These are phyloP conservation scores for Anthracocystis panici-leucophaei DNA, from an alignment of 1,284 basidiomycete species.

Conservation along the genomic window DNA sequence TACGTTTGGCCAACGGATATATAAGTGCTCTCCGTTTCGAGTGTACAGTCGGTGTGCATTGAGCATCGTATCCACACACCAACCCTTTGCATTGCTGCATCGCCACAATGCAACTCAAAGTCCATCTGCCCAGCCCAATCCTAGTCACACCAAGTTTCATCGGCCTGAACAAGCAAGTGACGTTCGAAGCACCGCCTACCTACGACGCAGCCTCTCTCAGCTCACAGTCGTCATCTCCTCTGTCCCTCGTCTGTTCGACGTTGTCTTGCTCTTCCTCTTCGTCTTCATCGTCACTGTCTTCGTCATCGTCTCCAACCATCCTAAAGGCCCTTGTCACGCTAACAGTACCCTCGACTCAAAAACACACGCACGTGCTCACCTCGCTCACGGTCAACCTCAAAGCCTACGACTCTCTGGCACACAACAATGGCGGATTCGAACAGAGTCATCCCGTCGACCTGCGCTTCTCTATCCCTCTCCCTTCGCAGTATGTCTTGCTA, in stretches of 20 bases:
- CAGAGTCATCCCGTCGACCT: conserved; percentile 21
- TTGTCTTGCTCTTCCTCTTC: not conserved
- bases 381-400: conserved; percentile 11
- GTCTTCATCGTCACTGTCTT: not conserved
- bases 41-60: no score
- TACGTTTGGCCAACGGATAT: no score
- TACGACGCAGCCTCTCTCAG: conserved; percentile 2
- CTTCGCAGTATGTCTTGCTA: not conserved
- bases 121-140: not conserved
- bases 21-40: no score
- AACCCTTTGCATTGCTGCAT: not conserved
- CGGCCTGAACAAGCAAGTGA: not conserved
- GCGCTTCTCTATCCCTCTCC: not conserved
- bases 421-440: conserved; percentile 18
- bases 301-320: not conserved
- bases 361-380: not conserved
- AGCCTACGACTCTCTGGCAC: conserved; percentile 16
- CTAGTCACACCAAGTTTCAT: conserved; percentile 2
- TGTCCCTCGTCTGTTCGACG: not conserved
- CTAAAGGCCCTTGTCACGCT: conserved; percentile 15
- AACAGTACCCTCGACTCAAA: not conserved
- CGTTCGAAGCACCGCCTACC: not conserved
- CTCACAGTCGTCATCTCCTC: not conserved
- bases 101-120: conserved; percentile 4
- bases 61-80: not conserved